Conservation (phyloP, 2,329 filamentous ascomycete genomes). For the Aspergillus quadrilineatus region DNA sequence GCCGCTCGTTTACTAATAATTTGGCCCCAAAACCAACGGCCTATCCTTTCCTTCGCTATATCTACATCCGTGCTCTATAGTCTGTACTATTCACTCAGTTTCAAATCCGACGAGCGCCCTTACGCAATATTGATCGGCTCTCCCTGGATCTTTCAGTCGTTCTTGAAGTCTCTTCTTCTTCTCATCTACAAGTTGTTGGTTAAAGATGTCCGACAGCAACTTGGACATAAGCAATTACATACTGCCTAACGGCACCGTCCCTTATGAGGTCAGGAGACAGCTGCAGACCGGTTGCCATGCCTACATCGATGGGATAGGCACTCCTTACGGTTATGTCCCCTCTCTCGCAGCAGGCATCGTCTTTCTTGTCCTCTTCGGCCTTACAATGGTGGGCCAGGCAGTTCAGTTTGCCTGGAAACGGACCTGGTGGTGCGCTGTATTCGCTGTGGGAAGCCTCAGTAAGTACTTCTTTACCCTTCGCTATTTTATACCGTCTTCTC, state of each 20-base stretch:
- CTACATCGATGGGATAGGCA: conserved; percentile 25
- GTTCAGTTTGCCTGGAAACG: conserved; percentile 38
- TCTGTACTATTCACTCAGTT: not conserved
- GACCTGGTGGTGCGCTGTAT: conserved; percentile 41
- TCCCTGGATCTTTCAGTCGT: not conserved
- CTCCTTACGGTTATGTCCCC: conserved; percentile 37
- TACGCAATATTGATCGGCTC: not conserved
- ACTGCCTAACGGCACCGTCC: conserved; percentile 1
- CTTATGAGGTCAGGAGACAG: conserved; percentile 11
- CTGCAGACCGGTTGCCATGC: conserved; percentile 27
- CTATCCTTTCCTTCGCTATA: conserved; percentile 5
- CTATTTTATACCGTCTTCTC: not conserved
- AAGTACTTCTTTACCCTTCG: conserved; percentile 8
- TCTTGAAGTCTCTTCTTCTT: not conserved
- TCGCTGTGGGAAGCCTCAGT: conserved; percentile 39
- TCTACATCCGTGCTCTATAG: not conserved
- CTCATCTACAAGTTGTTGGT: not conserved
- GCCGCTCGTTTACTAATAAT: conserved; percentile 1
- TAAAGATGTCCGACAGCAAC: conserved; percentile 8
- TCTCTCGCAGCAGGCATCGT: conserved; percentile 35
- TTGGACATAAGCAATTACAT: not conserved
- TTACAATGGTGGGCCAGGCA: conserved; percentile 38
- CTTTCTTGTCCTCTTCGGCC: conserved; percentile 34
- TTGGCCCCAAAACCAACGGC: not conserved
- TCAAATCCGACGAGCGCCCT: not conserved